Percentiles rank a stretch among this genome's conserved stretches.
Evolutionary conservation across 2,329 filamentous ascomycete genomes (phyloP).

Genomic region (Ophiostoma himal-ulmi): DNA sequence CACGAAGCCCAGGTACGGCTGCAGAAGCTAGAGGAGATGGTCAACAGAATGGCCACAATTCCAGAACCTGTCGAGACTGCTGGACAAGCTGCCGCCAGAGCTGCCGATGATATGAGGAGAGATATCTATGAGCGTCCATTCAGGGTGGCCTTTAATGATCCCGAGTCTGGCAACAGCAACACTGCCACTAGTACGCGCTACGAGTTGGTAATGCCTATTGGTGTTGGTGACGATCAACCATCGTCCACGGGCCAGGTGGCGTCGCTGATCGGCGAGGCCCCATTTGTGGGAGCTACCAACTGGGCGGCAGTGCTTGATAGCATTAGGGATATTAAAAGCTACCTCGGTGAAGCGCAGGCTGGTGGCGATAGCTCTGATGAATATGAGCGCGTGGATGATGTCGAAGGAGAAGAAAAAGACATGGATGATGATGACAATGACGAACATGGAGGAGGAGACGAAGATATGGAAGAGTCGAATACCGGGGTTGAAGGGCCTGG

Average conservation of each 20-base stretch:
- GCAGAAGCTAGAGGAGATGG: constrained; percentile 39
- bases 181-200: background rate
- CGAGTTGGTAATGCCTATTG: constrained; percentile 1
- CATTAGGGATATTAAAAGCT: constrained; percentile 39
- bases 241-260: constrained; percentile 9
- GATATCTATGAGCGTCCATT: background rate
- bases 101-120: background rate
- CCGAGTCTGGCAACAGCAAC: background rate
- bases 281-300: constrained; percentile 37
- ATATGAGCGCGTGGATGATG: constrained; percentile 14
- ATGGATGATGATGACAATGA: background rate
- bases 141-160: background rate
- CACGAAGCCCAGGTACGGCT: constrained; percentile 39
- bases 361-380: background rate
- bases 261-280: constrained; percentile 20
- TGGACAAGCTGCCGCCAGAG: background rate
- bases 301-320: constrained; percentile 40
- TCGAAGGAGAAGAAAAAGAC: constrained; percentile 14
- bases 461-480: constrained; percentile 3
- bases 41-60: constrained; percentile 28
- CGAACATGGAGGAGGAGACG: background rate
- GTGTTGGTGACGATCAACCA: background rate
- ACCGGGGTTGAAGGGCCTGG: background rate
- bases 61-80: background rate
- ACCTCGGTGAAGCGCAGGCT: constrained; percentile 28